Conservation (phyloP, 2,329 filamentous ascomycete genomes). For the Trichoderma guizhouense region DNA sequence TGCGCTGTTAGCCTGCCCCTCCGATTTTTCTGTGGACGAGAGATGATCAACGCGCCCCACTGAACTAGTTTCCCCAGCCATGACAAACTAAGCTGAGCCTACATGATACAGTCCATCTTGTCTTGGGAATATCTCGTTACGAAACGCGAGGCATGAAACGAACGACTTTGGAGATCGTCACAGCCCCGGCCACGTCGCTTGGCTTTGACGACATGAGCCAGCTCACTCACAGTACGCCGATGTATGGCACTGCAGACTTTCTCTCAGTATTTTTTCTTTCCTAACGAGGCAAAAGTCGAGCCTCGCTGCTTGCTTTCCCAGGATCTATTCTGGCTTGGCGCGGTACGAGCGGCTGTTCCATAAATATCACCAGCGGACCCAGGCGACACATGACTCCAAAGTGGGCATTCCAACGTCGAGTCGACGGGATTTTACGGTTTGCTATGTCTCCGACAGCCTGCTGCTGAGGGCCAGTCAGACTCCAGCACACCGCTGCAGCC, state of each 20-base stretch:
- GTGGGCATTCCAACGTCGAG: slow-evolving; percentile 15
- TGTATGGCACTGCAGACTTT: background rate
- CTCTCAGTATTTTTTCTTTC: background rate
- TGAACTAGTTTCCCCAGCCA: background rate
- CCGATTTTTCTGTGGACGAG: background rate
- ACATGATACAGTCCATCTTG: background rate
- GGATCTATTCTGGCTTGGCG: slow-evolving; percentile 19
- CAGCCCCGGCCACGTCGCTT: background rate
- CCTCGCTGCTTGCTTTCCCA: background rate
- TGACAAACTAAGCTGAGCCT: slow-evolving; percentile 3
- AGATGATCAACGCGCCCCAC: slow-evolving; percentile 14
- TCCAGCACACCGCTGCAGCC: slow-evolving; percentile 12
- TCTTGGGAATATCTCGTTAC: background rate
- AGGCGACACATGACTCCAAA: slow-evolving; percentile 21
- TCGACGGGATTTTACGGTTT: slow-evolving; percentile 16
- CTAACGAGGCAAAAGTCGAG: background rate
- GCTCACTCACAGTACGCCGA: background rate
- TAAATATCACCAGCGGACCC: slow-evolving; percentile 26
- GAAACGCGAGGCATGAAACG: background rate
- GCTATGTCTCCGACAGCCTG: background rate
- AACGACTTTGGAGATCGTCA: background rate
- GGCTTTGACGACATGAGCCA: background rate
- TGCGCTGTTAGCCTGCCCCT: background rate
- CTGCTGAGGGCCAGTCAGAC: background rate
- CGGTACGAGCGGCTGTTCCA: slow-evolving; percentile 36